These are phyloP conservation scores for Nymphaea thermarum DNA, from an alignment of 164 flowering plant species.

Conservation along the genomic window DNA sequence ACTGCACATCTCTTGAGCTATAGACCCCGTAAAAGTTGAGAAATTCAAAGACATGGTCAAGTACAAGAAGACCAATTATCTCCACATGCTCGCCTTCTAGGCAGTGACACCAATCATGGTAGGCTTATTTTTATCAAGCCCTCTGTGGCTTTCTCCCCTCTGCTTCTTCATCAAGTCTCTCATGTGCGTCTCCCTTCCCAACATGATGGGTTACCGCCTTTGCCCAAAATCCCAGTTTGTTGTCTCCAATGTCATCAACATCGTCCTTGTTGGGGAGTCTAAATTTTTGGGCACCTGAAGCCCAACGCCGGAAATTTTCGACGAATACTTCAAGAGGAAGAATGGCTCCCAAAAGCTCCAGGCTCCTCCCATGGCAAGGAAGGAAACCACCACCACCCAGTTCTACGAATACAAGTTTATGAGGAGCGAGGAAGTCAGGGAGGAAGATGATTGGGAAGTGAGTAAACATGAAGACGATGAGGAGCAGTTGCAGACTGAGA, in stretches of 20 bases:
- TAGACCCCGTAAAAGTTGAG: slow-evolving; percentile 25
- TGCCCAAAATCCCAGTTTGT: slow-evolving; percentile 42
- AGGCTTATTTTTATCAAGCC: slow-evolving; percentile 23
- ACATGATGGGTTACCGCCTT: slow-evolving; percentile 14
- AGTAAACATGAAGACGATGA: too few relatives aligned
- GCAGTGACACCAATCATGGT: slow-evolving; percentile 23
- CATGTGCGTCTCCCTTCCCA: too few relatives aligned
- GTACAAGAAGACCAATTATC: slow-evolving; percentile 32
- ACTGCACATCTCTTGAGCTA: slow-evolving; percentile 6
- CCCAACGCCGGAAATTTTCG: slow-evolving; percentile 16
- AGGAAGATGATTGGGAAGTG: too few relatives aligned
- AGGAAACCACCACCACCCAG: too few relatives aligned
- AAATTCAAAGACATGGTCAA: slow-evolving; percentile 35
- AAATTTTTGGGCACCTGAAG: slow-evolving; percentile 22
- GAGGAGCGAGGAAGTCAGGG: too few relatives aligned
- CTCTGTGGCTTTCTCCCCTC: slow-evolving; percentile 29
- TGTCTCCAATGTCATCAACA: slow-evolving; percentile 40
- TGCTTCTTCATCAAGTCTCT: slow-evolving; percentile 14
- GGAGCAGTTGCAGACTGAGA: too few relatives aligned
- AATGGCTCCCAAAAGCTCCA: too few relatives aligned
- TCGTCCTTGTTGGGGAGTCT: slow-evolving; percentile 44
- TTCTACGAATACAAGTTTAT: too few relatives aligned
- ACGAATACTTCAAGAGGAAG: slow-evolving; percentile 40
- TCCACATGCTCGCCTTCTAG: slow-evolving; percentile 21
- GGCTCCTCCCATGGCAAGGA: too few relatives aligned